These are phyloP conservation scores for Lecanicillium sp. DNA, from an alignment of 2,329 filamentous ascomycete genomes.

Conservation along the genomic window DNA sequence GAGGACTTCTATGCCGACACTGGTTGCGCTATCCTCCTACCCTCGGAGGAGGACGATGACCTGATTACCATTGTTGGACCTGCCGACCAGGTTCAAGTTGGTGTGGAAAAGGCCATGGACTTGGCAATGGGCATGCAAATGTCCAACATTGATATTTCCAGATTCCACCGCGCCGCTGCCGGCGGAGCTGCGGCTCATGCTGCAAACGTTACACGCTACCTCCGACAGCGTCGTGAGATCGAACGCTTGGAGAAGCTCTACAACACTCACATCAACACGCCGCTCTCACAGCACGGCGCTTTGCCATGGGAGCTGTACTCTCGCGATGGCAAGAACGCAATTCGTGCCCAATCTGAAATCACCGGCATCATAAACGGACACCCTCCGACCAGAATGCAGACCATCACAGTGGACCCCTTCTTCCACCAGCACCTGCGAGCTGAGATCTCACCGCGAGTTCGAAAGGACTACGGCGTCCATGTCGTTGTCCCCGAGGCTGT, in stretches of 20 bases:
- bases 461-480: constrained; percentile 64
- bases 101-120: constrained; percentile 78
- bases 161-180: constrained; percentile 68
- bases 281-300: constrained; percentile 58
- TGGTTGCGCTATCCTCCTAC: constrained; percentile 81
- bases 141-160: constrained; percentile 73
- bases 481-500: constrained; percentile 60
- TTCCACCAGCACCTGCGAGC: constrained; percentile 67
- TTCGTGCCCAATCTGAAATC: constrained; percentile 68
- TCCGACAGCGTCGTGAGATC: constrained; percentile 74
- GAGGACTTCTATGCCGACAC: constrained; percentile 87
- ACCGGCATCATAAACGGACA: constrained; percentile 65
- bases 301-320: constrained; percentile 86
- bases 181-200: constrained; percentile 71
- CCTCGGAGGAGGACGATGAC: constrained; percentile 70
- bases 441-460: constrained; percentile 55
- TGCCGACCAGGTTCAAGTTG: constrained; percentile 62
- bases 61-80: constrained; percentile 80
- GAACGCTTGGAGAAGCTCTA: constrained; percentile 73
- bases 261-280: constrained; percentile 80
- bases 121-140: constrained; percentile 82
- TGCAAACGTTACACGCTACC: constrained; percentile 78
- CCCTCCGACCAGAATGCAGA: constrained; percentile 63
- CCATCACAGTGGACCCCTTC: constrained; percentile 66
- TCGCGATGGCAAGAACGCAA: constrained; percentile 73